Conservation (phyloP, 495 filamentous ascomycete genomes). For the Acidiella bohemica region DNA sequence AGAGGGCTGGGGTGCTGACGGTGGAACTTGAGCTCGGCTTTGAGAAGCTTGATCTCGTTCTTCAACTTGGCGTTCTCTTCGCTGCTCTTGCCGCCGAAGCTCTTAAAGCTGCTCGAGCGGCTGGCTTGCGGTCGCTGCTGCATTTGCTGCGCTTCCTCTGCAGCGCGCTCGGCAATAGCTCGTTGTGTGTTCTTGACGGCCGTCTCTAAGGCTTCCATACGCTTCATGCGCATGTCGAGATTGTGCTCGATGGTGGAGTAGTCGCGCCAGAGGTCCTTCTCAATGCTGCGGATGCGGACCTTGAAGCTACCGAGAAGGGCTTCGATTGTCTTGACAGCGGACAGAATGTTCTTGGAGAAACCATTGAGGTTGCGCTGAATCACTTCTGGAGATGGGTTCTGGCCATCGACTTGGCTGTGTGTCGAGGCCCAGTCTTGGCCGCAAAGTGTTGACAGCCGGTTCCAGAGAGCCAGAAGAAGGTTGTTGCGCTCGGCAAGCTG, state of each 20-base stretch:
- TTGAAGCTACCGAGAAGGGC: constrained; percentile 68
- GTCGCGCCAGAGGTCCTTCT: constrained; percentile 77
- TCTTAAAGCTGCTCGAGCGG: constrained; percentile 21
- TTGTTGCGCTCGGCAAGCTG: constrained; percentile 82
- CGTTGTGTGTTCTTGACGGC: constrained; percentile 35
- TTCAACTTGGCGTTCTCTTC: constrained; percentile 57
- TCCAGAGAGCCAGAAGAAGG: constrained; percentile 75
- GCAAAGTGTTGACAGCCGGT: constrained; percentile 69
- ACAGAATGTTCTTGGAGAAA: constrained; percentile 77
- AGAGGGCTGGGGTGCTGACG: constrained; percentile 32
- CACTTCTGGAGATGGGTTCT: constrained; percentile 67
- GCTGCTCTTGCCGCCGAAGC: constrained; percentile 20
- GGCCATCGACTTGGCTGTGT: constrained; percentile 77
- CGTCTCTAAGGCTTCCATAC: constrained; percentile 75
- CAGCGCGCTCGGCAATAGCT: constrained; percentile 7
- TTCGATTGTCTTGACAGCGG: constrained; percentile 81
- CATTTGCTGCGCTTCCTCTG: constrained; percentile 4
- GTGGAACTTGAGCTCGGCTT: constrained; percentile 67
- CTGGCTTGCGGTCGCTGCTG: constrained; percentile 16
- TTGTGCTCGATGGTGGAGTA: constrained; percentile 76
- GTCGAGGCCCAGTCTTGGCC: constrained; percentile 84
- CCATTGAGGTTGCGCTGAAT: constrained; percentile 61
- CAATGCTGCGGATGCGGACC: constrained; percentile 62
- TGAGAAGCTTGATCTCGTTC: constrained; percentile 67
- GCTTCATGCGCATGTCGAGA: constrained; percentile 64